Evolutionary conservation across 2,329 filamentous ascomycete genomes (phyloP).

Genomic region (Penicillium sp.): DNA sequence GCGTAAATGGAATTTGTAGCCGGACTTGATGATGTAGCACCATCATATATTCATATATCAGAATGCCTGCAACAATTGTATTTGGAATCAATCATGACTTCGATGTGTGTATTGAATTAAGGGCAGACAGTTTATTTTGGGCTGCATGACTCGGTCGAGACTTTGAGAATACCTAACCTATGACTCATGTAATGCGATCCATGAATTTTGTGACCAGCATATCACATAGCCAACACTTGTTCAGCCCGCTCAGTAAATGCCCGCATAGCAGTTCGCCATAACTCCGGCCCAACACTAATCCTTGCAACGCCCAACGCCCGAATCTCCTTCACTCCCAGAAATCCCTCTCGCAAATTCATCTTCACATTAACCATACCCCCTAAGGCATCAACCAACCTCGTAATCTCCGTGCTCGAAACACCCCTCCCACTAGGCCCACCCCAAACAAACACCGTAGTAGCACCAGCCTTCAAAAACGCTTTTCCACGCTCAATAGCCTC

Average conservation of each 20-base stretch:
- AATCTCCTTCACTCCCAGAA: conserved; percentile 47
- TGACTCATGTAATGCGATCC: not conserved
- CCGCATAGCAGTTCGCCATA: conserved; percentile 45
- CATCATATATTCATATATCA: not conserved
- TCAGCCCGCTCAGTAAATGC: conserved; percentile 33
- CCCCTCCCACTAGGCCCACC: conserved; percentile 48
- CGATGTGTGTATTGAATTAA: not conserved
- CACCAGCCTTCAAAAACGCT: conserved; percentile 58
- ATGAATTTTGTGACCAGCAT: not conserved
- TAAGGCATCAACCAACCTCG: conserved; percentile 49
- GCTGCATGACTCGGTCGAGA: not conserved
- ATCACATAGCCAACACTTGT: conserved; percentile 3
- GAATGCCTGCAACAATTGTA: not conserved
- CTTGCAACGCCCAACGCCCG: conserved; percentile 53
- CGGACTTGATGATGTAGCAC: not conserved
- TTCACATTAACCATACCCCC: conserved; percentile 53
- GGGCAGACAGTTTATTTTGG: not conserved
- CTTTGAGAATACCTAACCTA: not conserved
- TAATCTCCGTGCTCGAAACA: conserved; percentile 48
- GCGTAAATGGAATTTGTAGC: conserved; percentile 25
- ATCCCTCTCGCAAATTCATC: conserved; percentile 38
- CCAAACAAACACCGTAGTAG: conserved; percentile 61
- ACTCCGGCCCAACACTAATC: conserved; percentile 54
- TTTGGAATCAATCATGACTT: not conserved
- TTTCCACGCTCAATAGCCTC: conserved; percentile 56